Percentiles rank a stretch among this genome's conserved stretches.
Evolutionary conservation across 371 early-diverging fungal genomes (phyloP).

Genomic region (Lichtheimia corymbifera): DNA sequence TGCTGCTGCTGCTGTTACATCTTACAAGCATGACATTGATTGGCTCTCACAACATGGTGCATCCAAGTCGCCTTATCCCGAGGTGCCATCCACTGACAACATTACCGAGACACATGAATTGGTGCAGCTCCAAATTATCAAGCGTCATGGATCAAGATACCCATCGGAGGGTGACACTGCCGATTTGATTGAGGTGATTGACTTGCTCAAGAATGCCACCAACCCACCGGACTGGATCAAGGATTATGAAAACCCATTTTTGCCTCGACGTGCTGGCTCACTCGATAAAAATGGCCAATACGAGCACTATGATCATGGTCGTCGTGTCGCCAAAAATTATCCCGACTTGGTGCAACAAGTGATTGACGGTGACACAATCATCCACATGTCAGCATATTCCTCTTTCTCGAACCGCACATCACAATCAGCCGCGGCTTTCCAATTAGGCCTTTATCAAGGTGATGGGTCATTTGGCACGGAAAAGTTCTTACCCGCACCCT

Average conservation of each 20-base stretch:
- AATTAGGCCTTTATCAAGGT: constrained; percentile 3
- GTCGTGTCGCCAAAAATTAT: constrained; percentile 20
- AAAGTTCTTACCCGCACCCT: too few species aligned
- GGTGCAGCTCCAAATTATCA: constrained; percentile 25
- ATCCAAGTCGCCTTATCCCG: constrained; percentile 3
- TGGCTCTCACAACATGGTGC: constrained; percentile 2
- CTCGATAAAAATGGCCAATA: constrained; percentile 23
- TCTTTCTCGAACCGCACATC: constrained; percentile 10
- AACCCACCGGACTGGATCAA: constrained; percentile 22
- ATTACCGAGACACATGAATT: constrained; percentile 6
- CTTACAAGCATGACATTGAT: not conserved
- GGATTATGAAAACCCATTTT: constrained; percentile 17
- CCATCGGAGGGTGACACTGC: constrained; percentile 18
- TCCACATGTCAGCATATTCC: not conserved
- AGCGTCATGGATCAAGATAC: constrained; percentile 38
- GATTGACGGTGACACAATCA: constrained; percentile 10
- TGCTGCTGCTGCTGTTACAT: not conserved
- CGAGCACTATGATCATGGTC: constrained; percentile 28
- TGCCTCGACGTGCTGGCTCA: constrained; percentile 8
- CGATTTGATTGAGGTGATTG: constrained; percentile 13
- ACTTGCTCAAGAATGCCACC: constrained; percentile 8
- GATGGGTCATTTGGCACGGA: not conserved
- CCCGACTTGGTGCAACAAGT: constrained; percentile 9
- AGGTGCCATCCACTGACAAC: not conserved
- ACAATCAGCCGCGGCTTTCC: constrained; percentile 10